Evolutionary conservation across 2,329 filamentous ascomycete genomes (phyloP).

Genomic region (Tolypocladium inflatum): DNA sequence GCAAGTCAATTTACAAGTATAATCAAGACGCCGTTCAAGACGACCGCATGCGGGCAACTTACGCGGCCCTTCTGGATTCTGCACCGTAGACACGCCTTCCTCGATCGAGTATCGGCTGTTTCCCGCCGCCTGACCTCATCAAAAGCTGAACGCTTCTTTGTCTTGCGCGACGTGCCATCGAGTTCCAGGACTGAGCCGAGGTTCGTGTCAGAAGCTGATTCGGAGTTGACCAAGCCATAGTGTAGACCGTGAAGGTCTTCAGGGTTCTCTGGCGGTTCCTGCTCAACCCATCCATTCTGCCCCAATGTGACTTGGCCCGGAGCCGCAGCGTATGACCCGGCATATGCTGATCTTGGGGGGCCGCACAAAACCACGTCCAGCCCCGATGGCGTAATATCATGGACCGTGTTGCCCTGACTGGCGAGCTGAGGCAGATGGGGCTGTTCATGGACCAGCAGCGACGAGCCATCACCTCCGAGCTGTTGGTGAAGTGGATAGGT

Average conservation of each 20-base stretch:
- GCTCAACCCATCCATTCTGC: not conserved
- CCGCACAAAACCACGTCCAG: not conserved
- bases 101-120: conserved; percentile 23
- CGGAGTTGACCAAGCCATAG: not conserved
- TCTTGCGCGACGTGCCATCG: conserved; percentile 1
- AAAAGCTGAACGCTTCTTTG: conserved; percentile 8
- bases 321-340: not conserved
- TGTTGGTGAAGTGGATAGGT: not conserved
- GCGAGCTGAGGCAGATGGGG: not conserved
- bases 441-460: not conserved
- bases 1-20: not conserved
- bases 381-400: not conserved
- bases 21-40: not conserved
- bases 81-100: conserved; percentile 34
- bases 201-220: not conserved
- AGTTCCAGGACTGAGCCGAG: not conserved
- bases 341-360: not conserved
- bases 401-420: not conserved
- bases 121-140: conserved; percentile 16
- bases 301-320: not conserved
- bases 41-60: conserved; percentile 10
- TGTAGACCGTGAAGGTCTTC: not conserved
- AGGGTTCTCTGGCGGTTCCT: not conserved
- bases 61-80: conserved; percentile 34
- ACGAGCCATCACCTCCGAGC: too few relatives aligned